Conservation (phyloP, 768 basidiomycete genomes). For the Suillus sp. region DNA sequence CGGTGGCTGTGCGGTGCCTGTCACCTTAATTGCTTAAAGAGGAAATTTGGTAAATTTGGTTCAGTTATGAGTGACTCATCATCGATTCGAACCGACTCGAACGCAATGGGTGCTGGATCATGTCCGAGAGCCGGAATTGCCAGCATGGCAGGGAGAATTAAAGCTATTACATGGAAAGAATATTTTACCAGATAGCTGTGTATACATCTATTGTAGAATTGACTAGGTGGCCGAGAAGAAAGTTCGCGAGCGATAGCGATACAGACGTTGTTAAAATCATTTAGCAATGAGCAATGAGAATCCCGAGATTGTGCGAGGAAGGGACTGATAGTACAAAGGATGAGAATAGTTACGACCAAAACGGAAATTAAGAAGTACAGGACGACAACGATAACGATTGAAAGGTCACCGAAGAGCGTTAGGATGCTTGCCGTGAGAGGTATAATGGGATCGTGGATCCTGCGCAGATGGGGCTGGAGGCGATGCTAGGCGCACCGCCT, state of each 20-base stretch:
- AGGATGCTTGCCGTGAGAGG: constrained; percentile 48
- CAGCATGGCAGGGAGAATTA: constrained; percentile 2
- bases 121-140: constrained; percentile 1
- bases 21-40: constrained; percentile 33
- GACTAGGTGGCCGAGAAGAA: constrained; percentile 25
- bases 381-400: constrained; percentile 15
- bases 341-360: constrained; percentile 19
- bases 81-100: constrained; percentile 9
- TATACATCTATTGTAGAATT: constrained; percentile 37
- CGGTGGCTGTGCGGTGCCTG: constrained; percentile 32
- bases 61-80: constrained; percentile 13
- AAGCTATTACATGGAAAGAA: constrained; percentile 36
- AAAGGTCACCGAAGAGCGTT: constrained; percentile 46
- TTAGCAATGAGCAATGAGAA: constrained; percentile 29
- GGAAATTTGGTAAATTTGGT: constrained; percentile 28
- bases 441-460: constrained; percentile 40
- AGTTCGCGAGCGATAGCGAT: constrained; percentile 34
- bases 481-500: constrained; percentile 44
- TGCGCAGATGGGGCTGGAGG: constrained; percentile 42
- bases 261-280: constrained; percentile 32
- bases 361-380: constrained; percentile 18
- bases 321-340: constrained; percentile 24
- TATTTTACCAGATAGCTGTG: constrained; percentile 19
- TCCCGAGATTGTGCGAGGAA: constrained; percentile 30
- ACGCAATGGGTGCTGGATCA: constrained; percentile 2